phyloP scores from a whole-genome alignment of 805 yeast species.

The Blastobotrys attinorum region DNA sequence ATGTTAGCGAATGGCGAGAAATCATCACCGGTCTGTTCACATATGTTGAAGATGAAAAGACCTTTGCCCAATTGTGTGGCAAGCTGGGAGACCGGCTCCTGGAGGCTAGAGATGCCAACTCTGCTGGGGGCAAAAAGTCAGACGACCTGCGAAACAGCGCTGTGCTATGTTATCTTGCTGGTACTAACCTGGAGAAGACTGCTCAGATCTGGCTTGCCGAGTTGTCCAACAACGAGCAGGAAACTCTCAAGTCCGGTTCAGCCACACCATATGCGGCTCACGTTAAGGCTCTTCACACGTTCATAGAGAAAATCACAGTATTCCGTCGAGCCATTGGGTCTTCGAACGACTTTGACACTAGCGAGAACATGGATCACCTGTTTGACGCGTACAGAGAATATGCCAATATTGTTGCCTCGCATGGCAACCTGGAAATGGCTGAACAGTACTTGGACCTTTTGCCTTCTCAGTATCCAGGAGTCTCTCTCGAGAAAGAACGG shows the following conservation, averaged over 20 bases:
- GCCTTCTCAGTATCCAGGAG: constrained; percentile 67
- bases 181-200: constrained; percentile 71
- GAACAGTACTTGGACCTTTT: constrained; percentile 56
- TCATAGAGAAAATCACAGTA: constrained; percentile 76
- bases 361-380: constrained; percentile 41
- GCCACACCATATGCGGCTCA: constrained; percentile 68
- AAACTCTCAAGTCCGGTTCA: constrained; percentile 25
- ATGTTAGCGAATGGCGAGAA: constrained; percentile 74
- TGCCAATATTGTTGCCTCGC: constrained; percentile 68
- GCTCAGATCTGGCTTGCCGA: constrained; percentile 81
- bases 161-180: constrained; percentile 67
- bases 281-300: constrained; percentile 68
- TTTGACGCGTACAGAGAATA: constrained; percentile 70
- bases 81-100: constrained; percentile 71
- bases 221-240: constrained; percentile 40
- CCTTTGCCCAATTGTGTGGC: constrained; percentile 48
- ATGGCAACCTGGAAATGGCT: constrained; percentile 81
- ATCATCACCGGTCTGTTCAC: constrained; percentile 64
- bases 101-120: constrained; percentile 24
- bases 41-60: constrained; percentile 37
- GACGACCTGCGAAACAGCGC: constrained; percentile 59
- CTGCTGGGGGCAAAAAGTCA: constrained; percentile 13
- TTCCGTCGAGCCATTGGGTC: constrained; percentile 44
- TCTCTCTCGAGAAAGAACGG: constrained; percentile 67
- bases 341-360: constrained; percentile 19